These are phyloP conservation scores for Cyclocybe cylindracea DNA, from an alignment of 768 basidiomycete species.

Conservation along the genomic window DNA sequence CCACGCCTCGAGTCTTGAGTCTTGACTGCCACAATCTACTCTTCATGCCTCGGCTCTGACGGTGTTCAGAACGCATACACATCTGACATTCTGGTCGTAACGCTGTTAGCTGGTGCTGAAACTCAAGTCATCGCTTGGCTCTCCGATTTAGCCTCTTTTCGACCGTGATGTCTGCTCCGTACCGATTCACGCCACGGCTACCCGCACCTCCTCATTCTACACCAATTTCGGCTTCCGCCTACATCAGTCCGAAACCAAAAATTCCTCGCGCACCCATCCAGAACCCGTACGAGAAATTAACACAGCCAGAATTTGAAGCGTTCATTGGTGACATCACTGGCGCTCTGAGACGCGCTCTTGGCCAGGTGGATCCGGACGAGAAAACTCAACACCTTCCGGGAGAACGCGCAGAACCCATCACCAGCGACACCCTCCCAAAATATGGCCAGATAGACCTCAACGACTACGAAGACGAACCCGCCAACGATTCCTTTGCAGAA, in stretches of 20 bases:
- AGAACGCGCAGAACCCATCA: background rate
- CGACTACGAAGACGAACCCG: constrained; percentile 30
- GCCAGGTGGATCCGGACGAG: constrained; percentile 38
- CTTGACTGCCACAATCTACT: too few species aligned
- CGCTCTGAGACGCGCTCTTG: constrained; percentile 58
- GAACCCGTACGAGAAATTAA: constrained; percentile 77
- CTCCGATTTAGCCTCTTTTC: background rate
- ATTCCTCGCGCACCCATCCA: constrained; percentile 50
- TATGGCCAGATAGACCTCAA: constrained; percentile 16
- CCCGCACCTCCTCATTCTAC: constrained; percentile 25
- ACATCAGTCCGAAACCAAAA: constrained; percentile 15
- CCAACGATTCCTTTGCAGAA: constrained; percentile 60
- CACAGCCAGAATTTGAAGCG: constrained; percentile 65
- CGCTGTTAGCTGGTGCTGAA: too few species aligned
- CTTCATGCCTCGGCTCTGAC: too few species aligned
- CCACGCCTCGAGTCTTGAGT: too few species aligned
- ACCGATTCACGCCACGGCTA: constrained; percentile 19
- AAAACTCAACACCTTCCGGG: background rate
- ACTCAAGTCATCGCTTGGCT: too few species aligned
- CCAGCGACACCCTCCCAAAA: constrained; percentile 2
- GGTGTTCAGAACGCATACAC: too few species aligned
- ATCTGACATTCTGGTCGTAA: too few species aligned
- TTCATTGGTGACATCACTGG: constrained; percentile 69
- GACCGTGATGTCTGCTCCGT: constrained; percentile 19
- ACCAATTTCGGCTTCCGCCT: constrained; percentile 14